phyloP scores from a whole-genome alignment of 176 grass and related monocot genomes.

The Aegilops tauschii region DNA sequence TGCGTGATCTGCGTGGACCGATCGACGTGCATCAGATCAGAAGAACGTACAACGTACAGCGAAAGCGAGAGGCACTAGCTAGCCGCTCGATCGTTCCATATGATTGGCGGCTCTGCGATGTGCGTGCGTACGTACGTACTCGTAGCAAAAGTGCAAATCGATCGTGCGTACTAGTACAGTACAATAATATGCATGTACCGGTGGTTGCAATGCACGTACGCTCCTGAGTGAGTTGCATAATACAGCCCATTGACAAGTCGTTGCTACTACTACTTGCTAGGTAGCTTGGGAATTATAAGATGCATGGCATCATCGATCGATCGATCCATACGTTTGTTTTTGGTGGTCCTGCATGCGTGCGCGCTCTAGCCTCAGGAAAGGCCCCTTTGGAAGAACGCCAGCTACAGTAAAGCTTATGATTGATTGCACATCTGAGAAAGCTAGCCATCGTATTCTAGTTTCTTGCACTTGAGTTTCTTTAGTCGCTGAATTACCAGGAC shows the following conservation, averaged over 20 bases:
- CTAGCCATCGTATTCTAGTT: too few relatives aligned
- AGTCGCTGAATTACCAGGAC: too few relatives aligned
- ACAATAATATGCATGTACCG: neutral
- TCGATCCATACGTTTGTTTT: conserved; percentile 7
- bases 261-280: neutral
- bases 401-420: neutral
- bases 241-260: neutral
- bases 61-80: neutral
- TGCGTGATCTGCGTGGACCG: neutral
- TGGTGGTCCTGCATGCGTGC: neutral
- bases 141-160: neutral
- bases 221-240: neutral
- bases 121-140: too few relatives aligned
- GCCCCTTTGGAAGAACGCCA: neutral
- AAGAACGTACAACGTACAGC: neutral
- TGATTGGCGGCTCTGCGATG: neutral
- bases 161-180: neutral
- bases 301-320: neutral
- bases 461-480: too few relatives aligned
- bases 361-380: neutral
- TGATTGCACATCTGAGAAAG: neutral
- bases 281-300: neutral
- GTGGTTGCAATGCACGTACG: neutral
- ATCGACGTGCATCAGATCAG: neutral
- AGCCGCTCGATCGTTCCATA: neutral